Evolutionary conservation across 1,284 basidiomycete species (phyloP).

Genomic region (Lentinula novae-zelandiae): DNA sequence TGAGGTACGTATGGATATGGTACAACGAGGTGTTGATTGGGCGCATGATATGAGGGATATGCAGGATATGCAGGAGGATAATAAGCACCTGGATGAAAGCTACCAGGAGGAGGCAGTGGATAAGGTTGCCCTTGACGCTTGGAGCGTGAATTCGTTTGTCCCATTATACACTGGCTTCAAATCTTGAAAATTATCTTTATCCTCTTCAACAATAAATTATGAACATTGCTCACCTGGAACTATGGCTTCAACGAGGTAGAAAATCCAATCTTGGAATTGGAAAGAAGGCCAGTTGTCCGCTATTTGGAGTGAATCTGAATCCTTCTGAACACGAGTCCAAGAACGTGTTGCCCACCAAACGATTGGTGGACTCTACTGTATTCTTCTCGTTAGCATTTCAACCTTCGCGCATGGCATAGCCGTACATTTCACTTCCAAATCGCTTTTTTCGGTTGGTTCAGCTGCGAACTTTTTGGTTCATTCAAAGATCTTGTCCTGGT

Average conservation of each 20-base stretch:
- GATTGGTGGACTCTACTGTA: background rate
- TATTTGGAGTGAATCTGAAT: background rate
- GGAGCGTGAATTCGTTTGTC: conserved; percentile 1
- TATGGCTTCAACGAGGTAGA: no score
- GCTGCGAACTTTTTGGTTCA: no score
- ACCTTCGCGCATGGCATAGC: no score
- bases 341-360: conserved; percentile 3
- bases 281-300: background rate
- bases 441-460: no score
- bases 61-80: conserved; percentile 4
- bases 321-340: background rate
- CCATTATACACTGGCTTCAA: background rate
- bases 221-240: background rate
- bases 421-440: no score
- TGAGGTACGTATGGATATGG: conserved; percentile 6
- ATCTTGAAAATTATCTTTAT: no score
- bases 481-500: no score
- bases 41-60: background rate
- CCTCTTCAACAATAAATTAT: background rate
- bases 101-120: background rate
- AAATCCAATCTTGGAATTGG: background rate
- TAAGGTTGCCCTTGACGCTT: background rate
- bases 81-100: background rate
- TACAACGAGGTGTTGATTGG: conserved; percentile 5
- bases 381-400: background rate